Base-by-base conservation (phyloP, 306 rosid genomes). In the Calophaca sinica region DNA sequence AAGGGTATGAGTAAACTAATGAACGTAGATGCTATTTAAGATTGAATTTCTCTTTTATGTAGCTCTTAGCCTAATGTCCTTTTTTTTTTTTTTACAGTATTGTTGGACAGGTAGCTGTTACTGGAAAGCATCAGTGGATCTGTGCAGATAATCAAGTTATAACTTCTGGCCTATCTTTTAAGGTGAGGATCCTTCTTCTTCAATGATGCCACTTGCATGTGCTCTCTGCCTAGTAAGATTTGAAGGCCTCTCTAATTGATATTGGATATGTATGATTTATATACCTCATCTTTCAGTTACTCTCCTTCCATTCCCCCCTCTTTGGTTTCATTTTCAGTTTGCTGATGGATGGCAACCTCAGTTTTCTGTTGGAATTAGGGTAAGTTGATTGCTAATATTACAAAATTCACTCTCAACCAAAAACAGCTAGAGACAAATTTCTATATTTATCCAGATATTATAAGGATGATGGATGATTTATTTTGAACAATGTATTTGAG, bases 91-190 rank as follows among this genome's bases (percentile, higher is more conserved):
- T 81, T 72, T 76, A 45, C 84, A 94, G 97, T 83, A 81, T 88
- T 81, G 96, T 94, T 85, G 96, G 97, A 76, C 92, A 92, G 79
- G 99, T 91, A 73, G 96, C 99, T 46, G 87, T 85, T 67, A 90
- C 90, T 2, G 96, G 97, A 78, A 90, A 85, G 72, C 89, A 94
- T 88, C 86, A 55, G 70, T 94, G 97, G 99, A 89, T 94, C 88
- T 88, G 75, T 85, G 86, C 88, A 13, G 96, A 90, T 50, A 82
- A 84, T 75, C 89, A 77, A 50, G 78, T 77, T 51, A 52, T 81
- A 67, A 74, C 75, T 87, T 78, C 86, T 61, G 52, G 84, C 75
- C 77, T 84, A 62, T 85, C 89, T 52, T 81, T 84, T 80, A 90
- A 92, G 96, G 99, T 94, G 83, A 80, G 60, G 48, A 54, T 80